phyloP scores from a whole-genome alignment of 352 stramenopile genomes.

The Pythium folliculosum region DNA sequence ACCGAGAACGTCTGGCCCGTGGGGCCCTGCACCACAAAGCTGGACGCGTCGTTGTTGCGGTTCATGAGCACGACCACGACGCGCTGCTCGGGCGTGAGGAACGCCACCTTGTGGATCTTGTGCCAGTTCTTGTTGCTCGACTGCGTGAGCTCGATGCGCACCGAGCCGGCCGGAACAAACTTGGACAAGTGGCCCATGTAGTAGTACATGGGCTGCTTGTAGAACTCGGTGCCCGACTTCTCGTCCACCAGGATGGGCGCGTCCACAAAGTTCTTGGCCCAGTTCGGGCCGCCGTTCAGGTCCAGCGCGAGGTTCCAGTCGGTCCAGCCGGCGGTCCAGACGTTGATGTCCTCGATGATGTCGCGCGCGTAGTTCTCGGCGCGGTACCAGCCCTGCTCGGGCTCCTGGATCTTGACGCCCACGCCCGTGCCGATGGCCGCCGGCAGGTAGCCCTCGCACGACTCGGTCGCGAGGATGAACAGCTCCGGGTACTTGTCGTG shows the following conservation, averaged over 20 bases:
- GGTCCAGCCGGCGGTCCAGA: constrained; percentile 78
- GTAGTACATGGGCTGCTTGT: constrained; percentile 87
- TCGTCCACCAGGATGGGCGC: constrained; percentile 74
- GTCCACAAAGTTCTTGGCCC: constrained; percentile 71
- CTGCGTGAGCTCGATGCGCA: constrained; percentile 39
- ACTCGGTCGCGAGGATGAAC: constrained; percentile 85
- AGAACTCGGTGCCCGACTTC: constrained; percentile 56
- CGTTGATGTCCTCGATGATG: constrained; percentile 86
- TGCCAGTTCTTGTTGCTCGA: constrained; percentile 24
- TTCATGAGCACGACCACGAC: constrained; percentile 43
- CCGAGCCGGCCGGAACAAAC: constrained; percentile 43
- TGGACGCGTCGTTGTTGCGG: constrained; percentile 23
- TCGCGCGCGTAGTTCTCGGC: constrained; percentile 82
- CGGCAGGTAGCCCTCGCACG: constrained; percentile 66
- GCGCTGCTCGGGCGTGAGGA: constrained; percentile 49
- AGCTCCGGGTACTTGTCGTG: constrained; percentile 62
- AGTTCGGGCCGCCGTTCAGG: constrained; percentile 71
- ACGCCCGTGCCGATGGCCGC: constrained; percentile 48
- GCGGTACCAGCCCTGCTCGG: constrained; percentile 56
- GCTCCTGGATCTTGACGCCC: constrained; percentile 47
- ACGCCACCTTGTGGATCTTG: constrained; percentile 46
- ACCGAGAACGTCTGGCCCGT: constrained; percentile 17
- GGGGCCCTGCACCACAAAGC: constrained; percentile 14
- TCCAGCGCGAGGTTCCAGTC: constrained; percentile 90
- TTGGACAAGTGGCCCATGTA: constrained; percentile 78